Evolutionary conservation across 179 eudicot genomes (phyloP).

Genomic region (Heliamphora pulchella): DNA sequence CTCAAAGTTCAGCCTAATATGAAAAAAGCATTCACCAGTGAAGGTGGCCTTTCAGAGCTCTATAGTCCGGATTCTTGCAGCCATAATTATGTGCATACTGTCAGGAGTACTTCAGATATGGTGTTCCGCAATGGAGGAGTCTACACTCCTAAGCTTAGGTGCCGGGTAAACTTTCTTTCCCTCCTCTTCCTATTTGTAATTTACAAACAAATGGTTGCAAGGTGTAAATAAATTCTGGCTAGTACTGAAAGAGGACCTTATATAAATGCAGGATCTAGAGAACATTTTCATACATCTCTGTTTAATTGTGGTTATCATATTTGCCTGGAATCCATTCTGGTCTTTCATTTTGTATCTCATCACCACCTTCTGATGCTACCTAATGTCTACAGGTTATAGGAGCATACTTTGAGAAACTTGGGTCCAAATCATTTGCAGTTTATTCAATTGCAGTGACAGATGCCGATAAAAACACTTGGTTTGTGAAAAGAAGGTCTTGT

Average conservation of each 20-base stretch:
- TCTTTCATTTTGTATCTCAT: neutral
- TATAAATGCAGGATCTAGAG: neutral
- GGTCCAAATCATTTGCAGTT: slow-evolving; percentile 92
- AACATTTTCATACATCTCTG: neutral
- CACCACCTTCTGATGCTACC: slow-evolving; percentile 10
- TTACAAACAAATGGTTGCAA: neutral
- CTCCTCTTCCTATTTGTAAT: neutral
- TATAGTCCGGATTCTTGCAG: slow-evolving; percentile 48
- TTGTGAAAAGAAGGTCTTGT: slow-evolving; percentile 88
- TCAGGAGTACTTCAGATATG: slow-evolving; percentile 33
- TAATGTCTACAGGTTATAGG: slow-evolving; percentile 61
- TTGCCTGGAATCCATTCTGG: slow-evolving; percentile 14
- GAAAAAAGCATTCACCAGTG: slow-evolving; percentile 28
- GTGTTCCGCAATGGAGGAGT: slow-evolving; percentile 49
- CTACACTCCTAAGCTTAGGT: slow-evolving; percentile 59
- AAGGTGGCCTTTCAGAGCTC: slow-evolving; percentile 56
- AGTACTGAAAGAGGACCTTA: neutral
- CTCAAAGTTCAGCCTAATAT: slow-evolving; percentile 37
- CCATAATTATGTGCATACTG: slow-evolving; percentile 27
- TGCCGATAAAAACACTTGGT: slow-evolving; percentile 69
- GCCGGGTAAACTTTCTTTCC: slow-evolving; percentile 60
- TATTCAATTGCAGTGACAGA: slow-evolving; percentile 90
- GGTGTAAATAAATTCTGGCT: neutral
- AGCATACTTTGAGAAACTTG: slow-evolving; percentile 86
- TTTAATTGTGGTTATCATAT: neutral